Conservation (phyloP, 108 stramenopile genomes). For the Pseudonitzschia multiseries region DNA sequence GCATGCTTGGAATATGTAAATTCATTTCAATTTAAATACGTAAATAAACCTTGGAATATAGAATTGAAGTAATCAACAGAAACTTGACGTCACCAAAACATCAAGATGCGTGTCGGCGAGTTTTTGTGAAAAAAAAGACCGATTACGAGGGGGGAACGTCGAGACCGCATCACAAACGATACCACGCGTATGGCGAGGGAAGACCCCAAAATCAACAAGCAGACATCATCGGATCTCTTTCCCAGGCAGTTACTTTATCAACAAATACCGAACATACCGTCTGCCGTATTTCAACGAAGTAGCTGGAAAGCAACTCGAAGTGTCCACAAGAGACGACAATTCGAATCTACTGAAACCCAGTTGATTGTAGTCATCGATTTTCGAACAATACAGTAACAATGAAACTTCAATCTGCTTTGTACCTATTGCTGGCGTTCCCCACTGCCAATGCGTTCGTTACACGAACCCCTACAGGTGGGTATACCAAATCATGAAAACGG, state of each 20-base stretch:
- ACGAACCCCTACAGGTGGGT: constrained; percentile 27
- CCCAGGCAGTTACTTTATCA: too few species aligned
- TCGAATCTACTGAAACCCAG: background rate
- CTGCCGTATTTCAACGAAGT: too few species aligned
- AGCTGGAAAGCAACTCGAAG: background rate
- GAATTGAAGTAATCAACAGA: background rate
- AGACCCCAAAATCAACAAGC: background rate
- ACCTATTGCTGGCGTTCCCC: constrained; percentile 22
- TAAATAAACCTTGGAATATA: background rate
- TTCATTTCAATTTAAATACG: background rate
- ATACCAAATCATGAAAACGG: background rate
- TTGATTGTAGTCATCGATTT: background rate
- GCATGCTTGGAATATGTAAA: background rate
- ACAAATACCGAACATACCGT: too few species aligned
- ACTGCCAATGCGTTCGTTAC: constrained; percentile 17
- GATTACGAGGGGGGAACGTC: background rate
- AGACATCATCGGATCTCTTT: background rate
- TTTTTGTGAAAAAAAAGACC: background rate
- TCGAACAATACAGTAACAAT: constrained; percentile 21
- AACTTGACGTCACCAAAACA: constrained; percentile 18
- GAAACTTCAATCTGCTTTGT: constrained; percentile 41
- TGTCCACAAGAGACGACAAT: background rate
- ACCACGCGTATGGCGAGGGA: background rate
- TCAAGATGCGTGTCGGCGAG: constrained; percentile 14
- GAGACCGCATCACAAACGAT: background rate